phyloP scores from a whole-genome alignment of 345 rosid species.

The Geranium rotundifolium region DNA sequence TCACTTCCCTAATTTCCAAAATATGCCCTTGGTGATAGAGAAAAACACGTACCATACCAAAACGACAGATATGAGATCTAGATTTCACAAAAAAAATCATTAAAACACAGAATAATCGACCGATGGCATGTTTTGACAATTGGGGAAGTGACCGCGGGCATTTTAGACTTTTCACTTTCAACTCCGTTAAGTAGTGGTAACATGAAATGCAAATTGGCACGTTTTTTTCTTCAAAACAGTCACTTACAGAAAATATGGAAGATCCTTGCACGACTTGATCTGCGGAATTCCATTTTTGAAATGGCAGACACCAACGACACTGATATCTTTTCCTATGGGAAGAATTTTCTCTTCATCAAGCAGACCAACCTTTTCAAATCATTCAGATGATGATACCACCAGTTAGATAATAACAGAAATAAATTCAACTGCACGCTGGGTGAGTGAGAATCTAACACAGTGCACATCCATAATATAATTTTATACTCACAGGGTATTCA shows the following conservation, averaged over 20 bases:
- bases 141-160: no score
- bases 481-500: slow-evolving; percentile 51
- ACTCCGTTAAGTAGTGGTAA: background rate
- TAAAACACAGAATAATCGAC: no score
- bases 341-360: slow-evolving; percentile 92
- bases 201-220: background rate
- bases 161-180: no score
- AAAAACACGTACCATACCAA: no score
- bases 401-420: slow-evolving; percentile 3
- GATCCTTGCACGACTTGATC: slow-evolving; percentile 71
- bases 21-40: no score
- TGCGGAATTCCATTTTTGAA: slow-evolving; percentile 55
- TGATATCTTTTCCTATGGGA: slow-evolving; percentile 58
- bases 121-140: no score
- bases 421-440: background rate
- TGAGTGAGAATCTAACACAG: background rate
- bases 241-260: slow-evolving; percentile 87
- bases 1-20: no score
- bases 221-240: background rate
- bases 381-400: background rate
- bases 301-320: slow-evolving; percentile 56
- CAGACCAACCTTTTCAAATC: slow-evolving; percentile 55
- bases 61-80: no score
- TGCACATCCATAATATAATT: background rate
- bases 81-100: no score